These are phyloP conservation scores for Nectriaceae sp. DNA, from an alignment of 2,329 filamentous ascomycete species.

Conservation along the genomic window DNA sequence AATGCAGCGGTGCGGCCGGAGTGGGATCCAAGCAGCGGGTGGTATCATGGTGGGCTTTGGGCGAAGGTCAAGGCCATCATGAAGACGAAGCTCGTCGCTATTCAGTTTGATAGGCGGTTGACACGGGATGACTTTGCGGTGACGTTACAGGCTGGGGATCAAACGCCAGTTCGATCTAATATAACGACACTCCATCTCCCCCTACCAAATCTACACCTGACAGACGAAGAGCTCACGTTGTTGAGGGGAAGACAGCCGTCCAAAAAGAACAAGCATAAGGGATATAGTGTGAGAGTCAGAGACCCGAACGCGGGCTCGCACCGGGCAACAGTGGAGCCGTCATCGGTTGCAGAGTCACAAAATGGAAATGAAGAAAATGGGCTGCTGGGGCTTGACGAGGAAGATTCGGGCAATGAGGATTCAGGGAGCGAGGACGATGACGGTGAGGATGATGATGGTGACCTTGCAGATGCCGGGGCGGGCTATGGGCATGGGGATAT, in stretches of 20 bases:
- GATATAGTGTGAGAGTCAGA: conserved; percentile 36
- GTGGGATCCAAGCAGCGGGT: conserved; percentile 72
- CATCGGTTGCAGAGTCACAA: conserved; percentile 19
- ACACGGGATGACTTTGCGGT: conserved; percentile 38
- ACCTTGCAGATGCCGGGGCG: no score
- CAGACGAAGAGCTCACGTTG: conserved; percentile 36
- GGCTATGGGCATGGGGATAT: not conserved
- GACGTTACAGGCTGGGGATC: conserved; percentile 37
- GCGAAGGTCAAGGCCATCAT: conserved; percentile 85
- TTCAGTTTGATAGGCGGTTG: conserved; percentile 58
- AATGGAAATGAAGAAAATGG: conserved; percentile 22
- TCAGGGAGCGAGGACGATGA: conserved; percentile 28
- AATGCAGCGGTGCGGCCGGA: conserved; percentile 58
- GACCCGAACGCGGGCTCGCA: conserved; percentile 23
- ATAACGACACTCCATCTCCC: conserved; percentile 34
- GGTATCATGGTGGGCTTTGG: conserved; percentile 81
- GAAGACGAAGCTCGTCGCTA: conserved; percentile 78
- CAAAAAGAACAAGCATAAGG: conserved; percentile 38
- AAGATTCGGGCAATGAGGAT: conserved; percentile 28
- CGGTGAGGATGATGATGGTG: conserved; percentile 27
- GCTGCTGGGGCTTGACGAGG: conserved; percentile 21
- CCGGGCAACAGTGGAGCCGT: conserved; percentile 17
- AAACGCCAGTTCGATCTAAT: conserved; percentile 34
- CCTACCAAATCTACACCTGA: conserved; percentile 37
- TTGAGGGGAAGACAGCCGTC: conserved; percentile 37